Base-by-base conservation (phyloP, 164 flowering plant genomes). In the Hamamelis virginiana region DNA sequence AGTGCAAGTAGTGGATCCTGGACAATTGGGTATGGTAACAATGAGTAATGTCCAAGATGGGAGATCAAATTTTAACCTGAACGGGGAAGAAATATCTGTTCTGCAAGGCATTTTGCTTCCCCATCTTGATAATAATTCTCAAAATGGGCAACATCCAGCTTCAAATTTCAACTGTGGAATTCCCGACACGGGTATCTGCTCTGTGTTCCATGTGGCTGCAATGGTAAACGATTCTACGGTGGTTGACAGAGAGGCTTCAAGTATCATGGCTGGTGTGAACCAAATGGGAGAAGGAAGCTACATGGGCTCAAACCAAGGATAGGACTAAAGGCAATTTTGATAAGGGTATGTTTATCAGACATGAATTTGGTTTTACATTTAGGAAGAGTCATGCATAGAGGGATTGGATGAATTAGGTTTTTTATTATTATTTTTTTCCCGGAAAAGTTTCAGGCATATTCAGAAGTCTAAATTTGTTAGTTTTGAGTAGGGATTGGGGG, bases 141-240 rank as follows among this genome's bases (percentile, higher is more conserved):
- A 58, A 68, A 65, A 45, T 64, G 74, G 51, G n/a, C 64, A 72
- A n/a, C 26, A 45, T 8, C 14, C 21, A 16, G 53, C 25, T 18
- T 47, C 58, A 41, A 33, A 72, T 51, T 27, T 44, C 5, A 43
- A 64, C 3, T 65, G 73, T 60, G 77, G 63, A 38, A 58, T 21
- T 51, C 43, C 72, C 47, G 57, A 58, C 23, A 15, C 33, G 4
- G 66, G 55, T 26, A 43, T 57, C 38, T n/a, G 71, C 51, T 18
- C 45, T 21, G 41, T 23, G 57, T 56, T 27, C 64, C 27, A 14
- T 28, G 26, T 26, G 12, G 46, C 10, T 55, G 28, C 26, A 22
- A 9, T 38, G 15, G 47, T 19, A 33, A 41, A 33, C 13, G 33
- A 38, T 13, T 13, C 65, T 26, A n/a, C 43, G 3, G 18, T 16